Base-by-base conservation (phyloP, 176 grass and related monocot genomes). In the Triticum urartu region DNA sequence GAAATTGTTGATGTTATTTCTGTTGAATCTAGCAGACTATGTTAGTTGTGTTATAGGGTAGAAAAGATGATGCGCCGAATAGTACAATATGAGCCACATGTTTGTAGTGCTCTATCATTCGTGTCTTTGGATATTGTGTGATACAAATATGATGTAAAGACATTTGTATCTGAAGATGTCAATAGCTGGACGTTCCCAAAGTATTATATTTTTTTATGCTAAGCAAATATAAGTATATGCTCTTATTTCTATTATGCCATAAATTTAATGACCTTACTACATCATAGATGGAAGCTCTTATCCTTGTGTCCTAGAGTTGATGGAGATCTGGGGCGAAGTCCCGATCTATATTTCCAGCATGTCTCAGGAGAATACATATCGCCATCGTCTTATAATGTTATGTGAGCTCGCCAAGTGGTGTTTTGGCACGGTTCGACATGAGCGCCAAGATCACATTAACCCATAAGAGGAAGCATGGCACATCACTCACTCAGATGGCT, bases 401-500 rank as follows among this genome's bases (percentile, higher is more conserved):
- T 50, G 13, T 50, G 1, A 5, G 5, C 59, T 33, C 0, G 3
- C 21, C 28, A 30, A 54, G 6, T 68, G 40, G 9, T 30, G 30
- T 48, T 20, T 42, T n/a, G 63, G 7, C n/a, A 9, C 56, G 0
- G 17, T 28, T 18, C 13, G 60, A 40, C 72, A 93, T 90, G 85
- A 85, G 78, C 78, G 60, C 72, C 21, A 90, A 85, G 78, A 30
- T 82, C 58, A 85, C 74, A 67, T 72, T 93, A 85, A 93, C 91
- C 7, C 90, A 93, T 88, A 90, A 93, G 59, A 81, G 88, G 81
- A 93, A 90, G 85, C 91, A 73, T 68, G 38, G 50, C 18, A 72
- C 91, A 6, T 83, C 85, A 7, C 71, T 33, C 12, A 12, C 28
- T 7, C 28, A 52, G 78, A 12, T 18, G 52, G 28, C 73, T 15